These are phyloP conservation scores for Monilinia fructicola DNA, from an alignment of 2,329 filamentous ascomycete genomes.

Conservation along the genomic window DNA sequence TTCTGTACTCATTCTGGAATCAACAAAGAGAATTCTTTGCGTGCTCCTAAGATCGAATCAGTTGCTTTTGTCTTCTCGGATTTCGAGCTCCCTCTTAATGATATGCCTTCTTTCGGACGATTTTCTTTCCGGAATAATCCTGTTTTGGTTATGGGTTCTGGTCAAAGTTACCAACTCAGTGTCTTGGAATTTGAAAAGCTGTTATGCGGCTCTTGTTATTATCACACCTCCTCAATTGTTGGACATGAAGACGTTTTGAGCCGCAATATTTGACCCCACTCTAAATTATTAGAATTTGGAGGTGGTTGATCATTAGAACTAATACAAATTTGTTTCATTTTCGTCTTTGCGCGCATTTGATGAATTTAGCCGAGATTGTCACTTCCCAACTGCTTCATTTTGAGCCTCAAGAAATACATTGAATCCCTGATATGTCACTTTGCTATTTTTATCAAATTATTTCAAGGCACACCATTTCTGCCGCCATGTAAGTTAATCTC, in stretches of 20 bases:
- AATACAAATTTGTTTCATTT: not conserved
- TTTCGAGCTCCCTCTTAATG: not conserved
- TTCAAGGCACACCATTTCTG: not conserved
- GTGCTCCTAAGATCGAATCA: too few species aligned
- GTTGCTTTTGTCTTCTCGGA: not conserved
- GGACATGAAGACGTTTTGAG: not conserved
- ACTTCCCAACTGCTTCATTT: not conserved
- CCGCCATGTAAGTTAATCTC: slow-evolving; percentile 4
- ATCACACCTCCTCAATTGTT: not conserved
- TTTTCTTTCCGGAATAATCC: not conserved
- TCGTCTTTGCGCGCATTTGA: not conserved
- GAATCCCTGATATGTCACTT: not conserved
- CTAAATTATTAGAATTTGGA: not conserved
- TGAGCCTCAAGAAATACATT: slow-evolving; percentile 2
- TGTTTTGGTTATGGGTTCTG: not conserved
- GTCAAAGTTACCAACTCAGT: not conserved
- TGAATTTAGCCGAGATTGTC: not conserved
- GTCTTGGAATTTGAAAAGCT: not conserved
- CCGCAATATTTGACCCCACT: not conserved
- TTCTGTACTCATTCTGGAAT: not conserved
- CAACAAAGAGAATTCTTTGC: not conserved
- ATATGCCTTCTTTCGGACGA: not conserved
- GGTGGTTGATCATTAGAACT: not conserved
- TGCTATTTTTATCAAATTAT: not conserved
- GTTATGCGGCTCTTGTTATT: not conserved